These are phyloP conservation scores for Hippophae tibetana DNA, from an alignment of 306 rosid genomes.

Conservation along the genomic window DNA sequence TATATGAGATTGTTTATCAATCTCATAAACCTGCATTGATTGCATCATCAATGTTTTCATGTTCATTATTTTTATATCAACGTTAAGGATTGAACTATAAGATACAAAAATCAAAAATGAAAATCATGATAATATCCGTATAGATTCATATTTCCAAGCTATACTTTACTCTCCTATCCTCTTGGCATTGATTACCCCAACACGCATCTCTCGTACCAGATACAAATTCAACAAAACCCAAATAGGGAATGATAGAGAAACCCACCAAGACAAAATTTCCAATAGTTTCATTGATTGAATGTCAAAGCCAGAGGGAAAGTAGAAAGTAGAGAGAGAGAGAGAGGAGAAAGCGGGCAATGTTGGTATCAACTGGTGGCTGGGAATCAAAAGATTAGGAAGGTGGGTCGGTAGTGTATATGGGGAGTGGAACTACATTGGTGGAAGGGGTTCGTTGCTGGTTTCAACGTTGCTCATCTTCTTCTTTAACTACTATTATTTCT, in stretches of 20 bases:
- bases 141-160: too few species aligned
- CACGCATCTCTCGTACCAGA: too few species aligned
- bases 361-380: conserved; percentile 35
- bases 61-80: too few species aligned
- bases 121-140: too few species aligned
- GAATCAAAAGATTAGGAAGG: conserved; percentile 18
- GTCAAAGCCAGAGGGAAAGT: conserved; percentile 3
- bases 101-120: too few species aligned
- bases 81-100: too few species aligned
- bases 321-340: background rate
- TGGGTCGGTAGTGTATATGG: conserved; percentile 24
- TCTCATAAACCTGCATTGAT: too few species aligned
- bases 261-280: background rate
- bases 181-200: too few species aligned
- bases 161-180: too few species aligned
- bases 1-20: too few species aligned
- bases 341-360: conserved; percentile 29
- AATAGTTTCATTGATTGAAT: background rate
- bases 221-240: background rate
- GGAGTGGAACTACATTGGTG: conserved; percentile 49
- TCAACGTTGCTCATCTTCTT: conserved; percentile 30
- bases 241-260: background rate
- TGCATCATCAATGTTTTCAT: too few species aligned
- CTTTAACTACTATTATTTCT: conserved; percentile 8
- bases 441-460: conserved; percentile 61